Evolutionary conservation across 495 filamentous ascomycete genomes (phyloP), one percentile per base, ranked within the genome.

Genomic region (Neurospora africana): DNA sequence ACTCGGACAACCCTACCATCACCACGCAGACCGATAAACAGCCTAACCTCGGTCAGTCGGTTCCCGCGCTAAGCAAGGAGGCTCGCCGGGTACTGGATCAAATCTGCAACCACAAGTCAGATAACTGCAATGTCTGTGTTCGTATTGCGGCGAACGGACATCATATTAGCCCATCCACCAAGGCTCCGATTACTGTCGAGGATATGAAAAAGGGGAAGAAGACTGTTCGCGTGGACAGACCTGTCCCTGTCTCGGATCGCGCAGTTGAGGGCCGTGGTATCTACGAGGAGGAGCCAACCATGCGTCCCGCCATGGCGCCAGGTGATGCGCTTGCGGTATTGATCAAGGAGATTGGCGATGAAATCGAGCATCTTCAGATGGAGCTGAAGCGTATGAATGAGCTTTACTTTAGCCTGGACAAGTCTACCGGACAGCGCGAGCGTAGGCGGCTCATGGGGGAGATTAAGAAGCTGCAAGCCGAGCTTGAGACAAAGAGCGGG

Each of bases 291-390:
- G 90, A 94, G 53, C 89, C 88, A 9, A 96, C 93, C 1, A 78
- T 95, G 72, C 91, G 93, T 5, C 93, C 93, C 5, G 86, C 92
- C 4, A 89, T 92, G 77, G 77, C 89, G 2, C 94, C 94, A 0
- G 88, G 84, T n/a, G 73, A 90, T 30, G 93, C 94, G 13, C 87
- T 98, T 30, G 92, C 91, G 27, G 88, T 87, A 4, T 91, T 95
- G 4, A 87, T 97, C 77, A 93, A 95, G 79, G 86, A 85, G 23
- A 83, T 97, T 19, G 83, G 91, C 69, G 94, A 97, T 80, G 96
- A 99, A 77, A 86, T 95, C 68, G 85, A 87, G 3, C 93, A 97
- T 79, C 81, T 97, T 38, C 92, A 92, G 79, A 84, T 91, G 78
- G 85, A 91, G 70, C 84, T 92, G 7, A 79, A 84, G 9, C 79